These are phyloP conservation scores for Coix lacrymajobi DNA, from an alignment of 176 grass and related monocot genomes.

Conservation along the genomic window DNA sequence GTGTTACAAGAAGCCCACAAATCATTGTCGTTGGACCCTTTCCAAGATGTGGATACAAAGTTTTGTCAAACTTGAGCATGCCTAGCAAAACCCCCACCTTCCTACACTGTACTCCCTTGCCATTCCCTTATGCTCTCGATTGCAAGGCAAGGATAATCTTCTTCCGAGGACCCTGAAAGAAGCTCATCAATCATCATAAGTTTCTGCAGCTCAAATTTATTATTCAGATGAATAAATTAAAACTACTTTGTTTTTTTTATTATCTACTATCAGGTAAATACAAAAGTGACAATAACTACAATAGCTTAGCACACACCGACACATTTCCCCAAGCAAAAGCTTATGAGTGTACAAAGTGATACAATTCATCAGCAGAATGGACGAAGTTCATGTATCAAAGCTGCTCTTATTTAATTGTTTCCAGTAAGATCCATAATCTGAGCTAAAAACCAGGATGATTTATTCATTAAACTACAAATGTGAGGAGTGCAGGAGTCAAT, in stretches of 20 bases:
- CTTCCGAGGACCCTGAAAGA: constrained; percentile 94
- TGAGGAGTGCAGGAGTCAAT: background rate
- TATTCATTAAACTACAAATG: background rate
- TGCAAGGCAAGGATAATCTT: constrained; percentile 92
- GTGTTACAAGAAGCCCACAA: background rate
- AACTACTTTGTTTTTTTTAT: background rate
- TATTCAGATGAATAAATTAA: background rate
- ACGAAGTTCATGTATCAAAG: background rate
- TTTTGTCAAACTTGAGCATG: constrained; percentile 18
- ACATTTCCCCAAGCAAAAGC: background rate
- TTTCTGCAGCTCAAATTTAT: background rate
- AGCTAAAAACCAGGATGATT: background rate
- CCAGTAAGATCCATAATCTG: background rate
- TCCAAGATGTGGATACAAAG: background rate
- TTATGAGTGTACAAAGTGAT: background rate
- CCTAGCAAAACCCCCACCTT: constrained; percentile 24
- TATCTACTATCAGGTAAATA: background rate
- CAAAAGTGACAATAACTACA: background rate
- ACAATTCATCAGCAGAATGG: background rate
- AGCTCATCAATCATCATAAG: background rate
- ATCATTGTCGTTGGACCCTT: background rate
- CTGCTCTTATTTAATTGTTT: background rate
- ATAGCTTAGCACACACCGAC: background rate
- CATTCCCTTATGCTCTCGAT: constrained; percentile 53
- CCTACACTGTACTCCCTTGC: constrained; percentile 15